Base-by-base conservation (phyloP, 495 filamentous ascomycete genomes). In the Rhizodiscina lignyota region DNA sequence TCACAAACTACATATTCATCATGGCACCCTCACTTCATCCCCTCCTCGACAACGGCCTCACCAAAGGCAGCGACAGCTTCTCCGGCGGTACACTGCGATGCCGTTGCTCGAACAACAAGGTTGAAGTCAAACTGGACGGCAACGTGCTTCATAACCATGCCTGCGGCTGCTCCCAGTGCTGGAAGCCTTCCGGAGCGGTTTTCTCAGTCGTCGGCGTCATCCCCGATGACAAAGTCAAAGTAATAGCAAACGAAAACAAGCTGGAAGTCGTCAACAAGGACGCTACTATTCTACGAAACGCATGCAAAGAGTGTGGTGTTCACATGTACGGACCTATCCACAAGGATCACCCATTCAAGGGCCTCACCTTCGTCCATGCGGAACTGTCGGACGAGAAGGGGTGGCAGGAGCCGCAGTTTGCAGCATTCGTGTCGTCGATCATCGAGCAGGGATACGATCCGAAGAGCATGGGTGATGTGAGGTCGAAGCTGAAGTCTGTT, bases 91-190 rank as follows among this genome's bases (percentile, higher is more conserved):
- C n/a, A n/a, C n/a, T n/a, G n/a, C n/a, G n/a, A n/a, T 30, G 28
- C 10, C 28, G 18, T 17, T 30, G 28, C 28, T 3, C 28, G 13
- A 15, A n/a, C 28, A 30, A 30, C 3, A 30, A 30, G 18, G 67
- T 75, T 27, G 57, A 62, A 31, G 54, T 74, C 13, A 59, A 61
- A 2, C 55, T 77, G 15, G 46, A 41, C 26, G 52, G 56, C 47
- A 64, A 72, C 47, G 60, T 74, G 30, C 58, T 58, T n/a, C 66
- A 72, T 57, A 74, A 77, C 60, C 70, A 77, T 51, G 67, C 67
- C 30, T 75, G 70, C 52, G 72, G 70, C 21, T 74, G 71, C 56
- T 74, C 69, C 41, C 69, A 73, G 47, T 75, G 69, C 61, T 73
- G 69, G 69, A 74, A 74, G 48, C 70, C 70, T 3, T 22, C 40